A percentile compares a stretch with the other conserved stretches of the same genome.
Evolutionary conservation across 768 basidiomycete species (phyloP).

Genomic region (Boletus coccyginus): DNA sequence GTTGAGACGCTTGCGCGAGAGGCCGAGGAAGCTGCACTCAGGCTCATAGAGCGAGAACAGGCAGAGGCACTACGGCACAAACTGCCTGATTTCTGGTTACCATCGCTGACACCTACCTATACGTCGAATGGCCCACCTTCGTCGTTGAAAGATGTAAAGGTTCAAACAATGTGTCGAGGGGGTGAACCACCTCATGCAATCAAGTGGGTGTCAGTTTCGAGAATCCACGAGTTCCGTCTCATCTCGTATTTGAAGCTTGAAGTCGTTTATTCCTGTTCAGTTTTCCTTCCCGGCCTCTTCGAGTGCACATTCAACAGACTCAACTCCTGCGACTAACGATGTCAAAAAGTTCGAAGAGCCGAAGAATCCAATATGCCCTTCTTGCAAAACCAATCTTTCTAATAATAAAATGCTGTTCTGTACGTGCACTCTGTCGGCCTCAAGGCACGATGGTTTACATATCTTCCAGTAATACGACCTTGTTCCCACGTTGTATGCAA

Average conservation of each 20-base stretch:
- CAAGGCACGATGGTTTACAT: not conserved
- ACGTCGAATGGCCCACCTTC: constrained; percentile 57
- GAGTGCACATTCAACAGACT: constrained; percentile 37
- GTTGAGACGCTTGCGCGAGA: constrained; percentile 72
- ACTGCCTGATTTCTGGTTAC: constrained; percentile 97
- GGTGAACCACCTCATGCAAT: constrained; percentile 76
- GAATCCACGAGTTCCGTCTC: not conserved
- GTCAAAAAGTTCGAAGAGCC: constrained; percentile 50
- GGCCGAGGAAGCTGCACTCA: constrained; percentile 86
- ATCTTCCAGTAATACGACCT: constrained; percentile 63
- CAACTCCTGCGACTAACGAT: constrained; percentile 35
- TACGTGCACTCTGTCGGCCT: constrained; percentile 36
- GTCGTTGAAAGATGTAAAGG: constrained; percentile 75
- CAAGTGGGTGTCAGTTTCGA: constrained; percentile 48
- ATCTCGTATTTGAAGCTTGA: constrained; percentile 52
- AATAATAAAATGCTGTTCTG: constrained; percentile 72
- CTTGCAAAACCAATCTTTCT: constrained; percentile 81
- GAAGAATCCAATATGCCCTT: constrained; percentile 73
- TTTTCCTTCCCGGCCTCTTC: constrained; percentile 55
- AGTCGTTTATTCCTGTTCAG: constrained; percentile 77
- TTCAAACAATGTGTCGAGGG: constrained; percentile 87
- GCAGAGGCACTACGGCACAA: constrained; percentile 83
- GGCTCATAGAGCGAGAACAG: constrained; percentile 80
- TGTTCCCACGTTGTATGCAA: constrained; percentile 94
- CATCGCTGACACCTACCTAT: constrained; percentile 85